Conservation (phyloP, 805 yeast species). For the Cyberlindnera amylophila region DNA sequence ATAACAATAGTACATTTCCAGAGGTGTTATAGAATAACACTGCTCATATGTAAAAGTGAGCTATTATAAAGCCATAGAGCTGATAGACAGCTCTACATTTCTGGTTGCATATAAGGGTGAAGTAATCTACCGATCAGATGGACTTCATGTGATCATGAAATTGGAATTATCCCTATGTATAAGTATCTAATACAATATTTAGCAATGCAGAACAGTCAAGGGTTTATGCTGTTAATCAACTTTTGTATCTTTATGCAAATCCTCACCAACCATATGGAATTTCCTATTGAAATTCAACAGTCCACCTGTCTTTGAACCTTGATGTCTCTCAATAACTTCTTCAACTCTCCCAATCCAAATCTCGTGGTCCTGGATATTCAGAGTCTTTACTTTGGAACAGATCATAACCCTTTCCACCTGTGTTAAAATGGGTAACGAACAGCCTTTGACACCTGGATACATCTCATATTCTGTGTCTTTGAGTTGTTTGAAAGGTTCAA, state of each 20-base stretch:
- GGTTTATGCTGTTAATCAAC: no score
- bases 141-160: no score
- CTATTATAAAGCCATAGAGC: no score
- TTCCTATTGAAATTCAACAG: conserved; percentile 59
- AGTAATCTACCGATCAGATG: no score
- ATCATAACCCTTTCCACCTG: conserved; percentile 58
- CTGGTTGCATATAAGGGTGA: no score
- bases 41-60: no score
- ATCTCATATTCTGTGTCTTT: conserved; percentile 32
- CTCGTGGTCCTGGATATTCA: conserved; percentile 78
- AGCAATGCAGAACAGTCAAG: no score
- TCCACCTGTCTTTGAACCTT: conserved; percentile 51
- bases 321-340: conserved; percentile 43
- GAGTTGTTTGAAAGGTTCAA: conserved; percentile 49
- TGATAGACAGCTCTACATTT: no score
- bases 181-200: no score
- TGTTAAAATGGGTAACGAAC: conserved; percentile 47
- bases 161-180: no score
- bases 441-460: conserved; percentile 23
- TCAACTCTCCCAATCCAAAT: conserved; percentile 82
- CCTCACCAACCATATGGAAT: conserved; percentile 49
- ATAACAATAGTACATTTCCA: no score
- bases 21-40: no score
- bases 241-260: background rate
- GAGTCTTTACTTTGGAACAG: conserved; percentile 50